Evolutionary conservation across 2,329 filamentous ascomycete genomes (phyloP), one percentile per base, ranked within the genome.

Genomic region (Tolypocladium sp.): DNA sequence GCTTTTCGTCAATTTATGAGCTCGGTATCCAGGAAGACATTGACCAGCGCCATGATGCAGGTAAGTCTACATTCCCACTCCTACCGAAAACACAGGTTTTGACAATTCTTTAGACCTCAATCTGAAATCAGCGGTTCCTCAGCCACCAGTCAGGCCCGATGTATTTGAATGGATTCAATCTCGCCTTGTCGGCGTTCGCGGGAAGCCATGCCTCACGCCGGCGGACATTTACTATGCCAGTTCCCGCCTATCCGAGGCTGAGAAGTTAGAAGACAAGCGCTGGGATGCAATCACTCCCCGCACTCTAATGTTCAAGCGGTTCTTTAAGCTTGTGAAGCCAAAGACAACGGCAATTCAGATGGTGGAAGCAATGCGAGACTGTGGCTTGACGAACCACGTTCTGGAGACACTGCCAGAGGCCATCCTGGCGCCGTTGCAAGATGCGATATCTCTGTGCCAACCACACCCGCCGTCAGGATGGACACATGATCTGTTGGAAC

Each of bases 341-440:
- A 76, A 77, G 17, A 79, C 77, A 57, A 79, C 79, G 15, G 79
- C 81, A 35, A 76, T 82, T 6, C 82, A 87, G 63, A 83, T 89
- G 63, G 88, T 95, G 2, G 87, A 94, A 68, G 79, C 87, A 30
- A 87, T 97, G 75, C 80, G 87, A 60, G 77, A 84, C 51, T 87
- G 87, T 61, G 87, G 88, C 0, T 84, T 96, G 54, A 86, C 82
- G 8, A 73, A 75, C 12, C 77, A 82, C 30, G 76, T 92, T 55
- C 80, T 97, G 20, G 90, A 96, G 63, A 92, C 90, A 0, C 77
- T 97, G 1, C 93, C 94, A 2, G 91, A 96, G 71, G 86, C 90
- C 33, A 80, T 97, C n/a, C 82, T 90, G 58, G 84, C 88, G 2
- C 89, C 90, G 0, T 78, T 97, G 17, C 88, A 89, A 69, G 92